Evolutionary conservation across 192 early-diverging fungal genomes (phyloP).

Genomic region (Martensiomyces pterosporus): DNA sequence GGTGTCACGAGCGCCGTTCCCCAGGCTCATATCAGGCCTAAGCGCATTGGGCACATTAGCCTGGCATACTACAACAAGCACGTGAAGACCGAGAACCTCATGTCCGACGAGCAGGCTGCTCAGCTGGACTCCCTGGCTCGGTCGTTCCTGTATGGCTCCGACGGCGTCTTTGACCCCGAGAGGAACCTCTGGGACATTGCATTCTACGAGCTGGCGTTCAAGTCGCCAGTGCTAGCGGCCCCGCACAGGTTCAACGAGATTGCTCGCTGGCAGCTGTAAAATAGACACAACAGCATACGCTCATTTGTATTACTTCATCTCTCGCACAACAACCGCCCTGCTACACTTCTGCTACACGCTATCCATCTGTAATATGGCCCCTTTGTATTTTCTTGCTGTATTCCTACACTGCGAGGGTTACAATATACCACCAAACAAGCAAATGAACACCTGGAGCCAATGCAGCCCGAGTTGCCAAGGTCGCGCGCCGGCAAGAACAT

Average conservation of each 20-base stretch:
- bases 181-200: slow-evolving; percentile 43
- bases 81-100: slow-evolving; percentile 17
- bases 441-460: no score
- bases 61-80: slow-evolving; percentile 46
- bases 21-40: slow-evolving; percentile 23
- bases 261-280: slow-evolving; percentile 38
- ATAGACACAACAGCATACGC: no score
- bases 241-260: slow-evolving; percentile 40
- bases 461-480: no score
- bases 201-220: slow-evolving; percentile 40
- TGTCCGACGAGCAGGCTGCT: slow-evolving; percentile 11
- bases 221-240: slow-evolving; percentile 17
- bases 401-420: no score
- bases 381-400: no score
- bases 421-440: no score
- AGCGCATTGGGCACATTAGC: slow-evolving; percentile 36
- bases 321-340: no score
- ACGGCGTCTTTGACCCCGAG: slow-evolving; percentile 2
- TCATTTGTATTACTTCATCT: neutral
- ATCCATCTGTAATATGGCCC: no score
- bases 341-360: no score
- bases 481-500: no score
- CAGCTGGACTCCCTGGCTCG: slow-evolving; percentile 19
- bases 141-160: slow-evolving; percentile 9
- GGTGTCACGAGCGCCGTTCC: slow-evolving; percentile 14